Evolutionary conservation across 805 yeast genomes (phyloP).

Genomic region (Saturnispora galanensis): DNA sequence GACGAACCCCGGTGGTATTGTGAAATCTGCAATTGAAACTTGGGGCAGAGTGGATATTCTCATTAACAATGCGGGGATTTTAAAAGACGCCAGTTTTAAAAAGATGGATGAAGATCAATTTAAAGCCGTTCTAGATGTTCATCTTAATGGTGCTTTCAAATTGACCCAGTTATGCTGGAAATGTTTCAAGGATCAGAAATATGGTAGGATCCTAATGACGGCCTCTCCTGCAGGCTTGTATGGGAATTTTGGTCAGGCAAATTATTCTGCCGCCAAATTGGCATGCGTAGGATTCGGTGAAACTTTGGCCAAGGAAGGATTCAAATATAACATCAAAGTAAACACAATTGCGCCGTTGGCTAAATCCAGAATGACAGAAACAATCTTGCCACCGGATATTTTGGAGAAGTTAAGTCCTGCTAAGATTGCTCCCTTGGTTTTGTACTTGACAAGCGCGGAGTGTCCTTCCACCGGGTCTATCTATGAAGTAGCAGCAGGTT

Average conservation of each 20-base stretch:
- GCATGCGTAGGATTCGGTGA: conserved; percentile 88
- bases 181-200: conserved; percentile 69
- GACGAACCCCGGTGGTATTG: conserved; percentile 71
- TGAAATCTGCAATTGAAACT: conserved; percentile 74
- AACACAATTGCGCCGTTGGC: conserved; percentile 93
- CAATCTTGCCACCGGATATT: conserved; percentile 74
- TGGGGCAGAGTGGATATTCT: conserved; percentile 86
- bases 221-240: conserved; percentile 95
- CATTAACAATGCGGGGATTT: conserved; percentile 91
- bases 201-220: conserved; percentile 87
- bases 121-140: conserved; percentile 73
- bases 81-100: conserved; percentile 78
- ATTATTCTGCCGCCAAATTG: conserved; percentile 88
- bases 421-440: conserved; percentile 84
- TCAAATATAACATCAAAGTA: conserved; percentile 67
- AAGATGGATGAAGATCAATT: conserved; percentile 80
- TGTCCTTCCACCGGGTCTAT: conserved; percentile 60
- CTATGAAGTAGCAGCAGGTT: conserved; percentile 92
- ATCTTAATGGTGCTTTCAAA: conserved; percentile 80
- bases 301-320: conserved; percentile 92
- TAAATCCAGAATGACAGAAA: conserved; percentile 92
- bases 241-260: conserved; percentile 95
- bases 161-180: conserved; percentile 91
- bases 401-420: conserved; percentile 76
- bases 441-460: conserved; percentile 63